Evolutionary conservation across 2,329 filamentous ascomycete species (phyloP), one percentile per base, ranked within the genome.

Genomic region (Trichoderma sp.): DNA sequence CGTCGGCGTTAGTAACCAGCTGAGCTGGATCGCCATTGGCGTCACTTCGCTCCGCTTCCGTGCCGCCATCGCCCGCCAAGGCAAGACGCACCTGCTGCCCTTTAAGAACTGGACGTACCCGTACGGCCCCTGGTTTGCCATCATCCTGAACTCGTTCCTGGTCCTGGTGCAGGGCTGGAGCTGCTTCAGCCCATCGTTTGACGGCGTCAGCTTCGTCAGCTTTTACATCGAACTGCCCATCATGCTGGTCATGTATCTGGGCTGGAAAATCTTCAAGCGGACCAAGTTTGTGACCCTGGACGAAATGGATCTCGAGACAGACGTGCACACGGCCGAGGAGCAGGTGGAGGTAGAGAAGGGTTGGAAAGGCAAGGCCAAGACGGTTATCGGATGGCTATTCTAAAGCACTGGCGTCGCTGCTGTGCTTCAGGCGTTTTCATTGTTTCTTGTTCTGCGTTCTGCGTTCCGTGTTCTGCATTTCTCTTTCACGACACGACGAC

Each of bases 91-190:
- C 66, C 78, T 78, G 1, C 78, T 90, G 0, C 86, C 87, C 0
- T 90, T 87, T 76, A 84, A 82, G 67, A 89, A 89, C 71, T 88
- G 85, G 84, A 88, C 86, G 0, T 89, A 90, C 67, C 88, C 88
- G 0, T 83, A 79, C 65, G 86, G 87, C 0, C 87, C 87, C 0
- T 82, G 84, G 72, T 71, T 85, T 19, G 83, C 81, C 6, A 79
- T 89, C 15, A 67, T 83, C 0, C 77, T 89, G 45, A 88, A 88
- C 71, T 78, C 74, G 62, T 79, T 89, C 28, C 78, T 90, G 10
- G 82, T 90, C 3, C 78, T 89, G 1, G 81, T 88, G 0, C 87
- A 89, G 69, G 87, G 88, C 2, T 90, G 84, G 84, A 82, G 77
- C 69, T 85, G 81, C 62, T 89, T 90, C 75, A 86, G 82, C 48